A percentile compares a stretch with the other conserved stretches of the same genome.
phyloP scores from a whole-genome alignment of 1,284 basidiomycete species.

The Mycena sp. region DNA sequence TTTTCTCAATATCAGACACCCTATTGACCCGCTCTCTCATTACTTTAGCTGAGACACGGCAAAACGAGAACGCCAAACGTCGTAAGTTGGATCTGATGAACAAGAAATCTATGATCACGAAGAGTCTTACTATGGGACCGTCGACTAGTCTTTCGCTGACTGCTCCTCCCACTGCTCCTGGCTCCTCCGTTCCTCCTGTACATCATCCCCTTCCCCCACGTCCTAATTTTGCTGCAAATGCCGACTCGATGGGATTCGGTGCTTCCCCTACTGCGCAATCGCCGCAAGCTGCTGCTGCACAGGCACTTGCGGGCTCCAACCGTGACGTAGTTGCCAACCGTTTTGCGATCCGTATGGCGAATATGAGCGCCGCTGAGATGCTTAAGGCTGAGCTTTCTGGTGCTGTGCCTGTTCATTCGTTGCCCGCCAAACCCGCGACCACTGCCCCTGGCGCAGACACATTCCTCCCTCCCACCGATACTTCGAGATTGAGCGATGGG shows the following conservation, averaged over 20 bases:
- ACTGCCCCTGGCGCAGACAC: slow-evolving; percentile 38
- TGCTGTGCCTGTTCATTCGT: slow-evolving; percentile 59
- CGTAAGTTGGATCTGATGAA: slow-evolving; percentile 82
- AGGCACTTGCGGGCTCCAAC: slow-evolving; percentile 82
- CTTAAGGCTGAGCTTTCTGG: slow-evolving; percentile 91
- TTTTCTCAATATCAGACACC: slow-evolving; percentile 25
- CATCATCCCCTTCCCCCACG: slow-evolving; percentile 68
- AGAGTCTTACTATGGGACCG: too few species aligned
- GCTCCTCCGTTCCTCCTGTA: slow-evolving; percentile 33
- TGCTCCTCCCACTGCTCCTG: slow-evolving; percentile 51
- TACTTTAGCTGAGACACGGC: slow-evolving; percentile 87
- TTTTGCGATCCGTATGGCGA: slow-evolving; percentile 91
- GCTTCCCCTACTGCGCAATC: slow-evolving; percentile 66
- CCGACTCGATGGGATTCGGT: slow-evolving; percentile 79
- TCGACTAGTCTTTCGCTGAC: slow-evolving; percentile 63
- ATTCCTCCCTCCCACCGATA: slow-evolving; percentile 38
- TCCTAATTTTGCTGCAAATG: slow-evolving; percentile 76
- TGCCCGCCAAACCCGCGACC: slow-evolving; percentile 49
- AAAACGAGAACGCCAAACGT: slow-evolving; percentile 89
- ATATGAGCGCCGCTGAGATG: slow-evolving; percentile 94
- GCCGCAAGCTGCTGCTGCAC: slow-evolving; percentile 64
- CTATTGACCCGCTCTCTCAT: slow-evolving; percentile 27
- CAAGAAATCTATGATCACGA: slow-evolving; percentile 53
- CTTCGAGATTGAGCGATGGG: slow-evolving; percentile 40
- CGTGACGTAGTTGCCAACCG: slow-evolving; percentile 90